Conservation (phyloP, 2,329 filamentous ascomycete genomes). For the Apiospora rasikravindrae region DNA sequence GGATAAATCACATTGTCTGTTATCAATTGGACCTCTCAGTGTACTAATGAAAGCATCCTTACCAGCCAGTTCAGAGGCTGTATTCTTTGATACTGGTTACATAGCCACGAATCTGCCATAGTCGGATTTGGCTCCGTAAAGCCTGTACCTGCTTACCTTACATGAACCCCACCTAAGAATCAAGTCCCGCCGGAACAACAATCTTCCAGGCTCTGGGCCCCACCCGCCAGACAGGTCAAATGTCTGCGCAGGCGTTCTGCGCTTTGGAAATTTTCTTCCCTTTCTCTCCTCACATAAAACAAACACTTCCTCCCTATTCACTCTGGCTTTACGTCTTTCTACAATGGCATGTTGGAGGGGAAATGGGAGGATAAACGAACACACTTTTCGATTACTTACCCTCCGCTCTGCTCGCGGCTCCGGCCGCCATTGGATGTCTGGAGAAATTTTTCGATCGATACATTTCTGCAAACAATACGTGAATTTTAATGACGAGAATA, state of each 20-base stretch:
- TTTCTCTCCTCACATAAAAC: slow-evolving; percentile 47
- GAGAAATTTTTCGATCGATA: slow-evolving; percentile 45
- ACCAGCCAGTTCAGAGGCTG: neutral
- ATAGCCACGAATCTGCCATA: neutral
- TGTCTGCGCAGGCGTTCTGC: slow-evolving; percentile 7
- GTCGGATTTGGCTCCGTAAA: neutral
- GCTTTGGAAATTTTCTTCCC: slow-evolving; percentile 22
- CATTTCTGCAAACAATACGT: slow-evolving; percentile 28
- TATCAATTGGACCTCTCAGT: too few species aligned
- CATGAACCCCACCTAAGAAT: neutral
- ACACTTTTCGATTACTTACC: slow-evolving; percentile 61
- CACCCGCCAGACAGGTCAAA: neutral
- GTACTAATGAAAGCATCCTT: neutral
- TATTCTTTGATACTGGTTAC: neutral
- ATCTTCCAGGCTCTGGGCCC: neutral
- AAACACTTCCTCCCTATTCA: slow-evolving; percentile 65
- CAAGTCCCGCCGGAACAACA: neutral
- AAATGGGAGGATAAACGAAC: slow-evolving; percentile 69
- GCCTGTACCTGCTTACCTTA: neutral
- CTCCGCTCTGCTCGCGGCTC: slow-evolving; percentile 50
- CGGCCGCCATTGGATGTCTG: slow-evolving; percentile 38
- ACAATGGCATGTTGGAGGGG: slow-evolving; percentile 69
- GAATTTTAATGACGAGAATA: neutral
- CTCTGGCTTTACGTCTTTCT: slow-evolving; percentile 60
- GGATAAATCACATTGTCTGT: too few species aligned